A percentile compares a stretch with the other conserved stretches of the same genome.
Evolutionary conservation across 768 basidiomycete species (phyloP).

Genomic region (Phylloporus sp.): DNA sequence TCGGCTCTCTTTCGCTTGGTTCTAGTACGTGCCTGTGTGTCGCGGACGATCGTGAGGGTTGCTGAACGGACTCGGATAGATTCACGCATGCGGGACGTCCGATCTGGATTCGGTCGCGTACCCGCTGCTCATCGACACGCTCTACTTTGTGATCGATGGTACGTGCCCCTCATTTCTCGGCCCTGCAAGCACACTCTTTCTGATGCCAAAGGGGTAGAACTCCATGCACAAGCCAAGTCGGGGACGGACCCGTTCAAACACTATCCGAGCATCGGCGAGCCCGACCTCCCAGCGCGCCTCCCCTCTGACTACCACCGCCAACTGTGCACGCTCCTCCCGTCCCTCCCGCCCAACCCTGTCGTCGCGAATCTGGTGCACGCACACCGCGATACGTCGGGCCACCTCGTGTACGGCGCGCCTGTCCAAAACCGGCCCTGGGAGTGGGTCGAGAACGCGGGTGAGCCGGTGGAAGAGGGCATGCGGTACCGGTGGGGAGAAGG

Average conservation of each 20-base stretch:
- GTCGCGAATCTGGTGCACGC: constrained; percentile 57
- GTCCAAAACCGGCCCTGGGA: constrained; percentile 82
- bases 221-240: constrained; percentile 53
- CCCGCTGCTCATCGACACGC: constrained; percentile 66
- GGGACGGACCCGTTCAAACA: constrained; percentile 57
- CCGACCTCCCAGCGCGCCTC: constrained; percentile 49
- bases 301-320: constrained; percentile 56
- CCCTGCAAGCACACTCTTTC: too few species aligned
- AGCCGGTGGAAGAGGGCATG: constrained; percentile 39
- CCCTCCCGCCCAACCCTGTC: constrained; percentile 43
- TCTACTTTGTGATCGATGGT: constrained; percentile 74
- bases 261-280: constrained; percentile 49
- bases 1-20: constrained; percentile 43
- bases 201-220: constrained; percentile 40
- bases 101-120: constrained; percentile 53
- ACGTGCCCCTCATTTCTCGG: background rate
- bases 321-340: constrained; percentile 53
- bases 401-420: constrained; percentile 42
- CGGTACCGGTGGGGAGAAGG: constrained; percentile 39
- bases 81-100: constrained; percentile 46
- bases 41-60: background rate
- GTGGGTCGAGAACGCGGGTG: constrained; percentile 74
- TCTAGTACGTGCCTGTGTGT: constrained; percentile 40
- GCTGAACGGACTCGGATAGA: constrained; percentile 34
- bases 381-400: constrained; percentile 51